Evolutionary conservation across 805 yeast genomes (phyloP).

Genomic region (Wickerhamiella parazyma): DNA sequence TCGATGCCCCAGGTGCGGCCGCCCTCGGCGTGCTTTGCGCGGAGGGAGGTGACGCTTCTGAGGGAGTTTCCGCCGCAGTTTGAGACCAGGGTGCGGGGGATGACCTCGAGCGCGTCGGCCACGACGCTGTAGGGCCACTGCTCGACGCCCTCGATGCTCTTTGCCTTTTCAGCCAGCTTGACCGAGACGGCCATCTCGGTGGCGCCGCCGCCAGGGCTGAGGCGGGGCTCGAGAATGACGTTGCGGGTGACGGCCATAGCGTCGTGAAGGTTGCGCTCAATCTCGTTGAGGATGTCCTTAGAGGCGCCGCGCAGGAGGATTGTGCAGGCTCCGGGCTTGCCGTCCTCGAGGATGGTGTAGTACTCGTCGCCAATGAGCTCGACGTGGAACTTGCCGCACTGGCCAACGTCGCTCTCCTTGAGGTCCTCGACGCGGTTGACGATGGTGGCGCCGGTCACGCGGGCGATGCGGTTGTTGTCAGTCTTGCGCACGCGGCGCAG

Average conservation of each 20-base stretch:
- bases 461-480: constrained; percentile 90
- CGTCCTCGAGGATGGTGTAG: constrained; percentile 59
- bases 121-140: constrained; percentile 99
- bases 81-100: constrained; percentile 93
- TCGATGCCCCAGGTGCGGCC: constrained; percentile 87
- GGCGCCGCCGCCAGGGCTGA: constrained; percentile 99
- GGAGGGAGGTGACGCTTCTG: constrained; percentile 70
- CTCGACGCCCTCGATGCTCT: constrained; percentile 81
- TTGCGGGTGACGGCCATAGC: constrained; percentile 97
- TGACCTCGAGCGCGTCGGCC: constrained; percentile 96
- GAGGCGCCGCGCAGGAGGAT: constrained; percentile 89
- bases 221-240: constrained; percentile 83
- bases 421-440: constrained; percentile 92
- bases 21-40: constrained; percentile 84
- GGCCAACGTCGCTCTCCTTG: constrained; percentile 80
- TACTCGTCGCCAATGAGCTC: constrained; percentile 97
- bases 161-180: constrained; percentile 75
- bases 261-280: constrained; percentile 93
- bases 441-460: constrained; percentile 96
- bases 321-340: constrained; percentile 81
- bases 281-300: constrained; percentile 88
- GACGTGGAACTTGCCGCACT: constrained; percentile 83
- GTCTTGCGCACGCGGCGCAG: constrained; percentile 90
- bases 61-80: constrained; percentile 97
- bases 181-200: constrained; percentile 98